Conservation (phyloP, 2,329 filamentous ascomycete species). For the Cordyceps militaris region DNA sequence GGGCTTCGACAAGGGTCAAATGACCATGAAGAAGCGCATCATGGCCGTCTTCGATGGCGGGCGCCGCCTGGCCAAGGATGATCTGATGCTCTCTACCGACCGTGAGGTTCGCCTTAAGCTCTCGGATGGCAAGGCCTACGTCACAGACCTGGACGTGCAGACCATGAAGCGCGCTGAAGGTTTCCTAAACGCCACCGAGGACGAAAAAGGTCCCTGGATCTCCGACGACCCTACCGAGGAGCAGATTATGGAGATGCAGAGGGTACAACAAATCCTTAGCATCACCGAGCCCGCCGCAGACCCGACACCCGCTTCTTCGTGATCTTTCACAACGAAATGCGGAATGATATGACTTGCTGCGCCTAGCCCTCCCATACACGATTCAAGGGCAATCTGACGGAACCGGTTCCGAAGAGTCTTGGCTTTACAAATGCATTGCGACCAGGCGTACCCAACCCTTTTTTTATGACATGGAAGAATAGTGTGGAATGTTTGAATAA, state of each 20-base stretch:
- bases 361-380: slow-evolving; percentile 4
- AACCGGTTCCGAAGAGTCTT: not conserved
- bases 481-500: slow-evolving; percentile 6
- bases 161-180: slow-evolving; percentile 84
- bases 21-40: slow-evolving; percentile 98
- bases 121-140: slow-evolving; percentile 67
- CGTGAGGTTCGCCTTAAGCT: slow-evolving; percentile 87
- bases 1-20: slow-evolving; percentile 86
- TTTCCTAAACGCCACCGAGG: slow-evolving; percentile 69
- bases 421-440: slow-evolving; percentile 12
- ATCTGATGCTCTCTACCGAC: slow-evolving; percentile 96
- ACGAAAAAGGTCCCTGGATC: slow-evolving; percentile 82
- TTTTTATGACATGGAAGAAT: slow-evolving; percentile 5
- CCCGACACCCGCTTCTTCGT: not conserved
- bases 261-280: slow-evolving; percentile 46
- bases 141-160: slow-evolving; percentile 89
- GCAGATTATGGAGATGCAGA: slow-evolving; percentile 54
- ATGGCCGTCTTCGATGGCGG: slow-evolving; percentile 86
- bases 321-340: not conserved
- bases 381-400: not conserved
- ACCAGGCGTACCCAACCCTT: slow-evolving; percentile 7
- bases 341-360: slow-evolving; percentile 6
- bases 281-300: slow-evolving; percentile 15
- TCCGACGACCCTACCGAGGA: slow-evolving; percentile 62
- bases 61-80: slow-evolving; percentile 88